phyloP scores from a whole-genome alignment of 164 flowering plant genomes.

The Dillenia suffruticosa region DNA sequence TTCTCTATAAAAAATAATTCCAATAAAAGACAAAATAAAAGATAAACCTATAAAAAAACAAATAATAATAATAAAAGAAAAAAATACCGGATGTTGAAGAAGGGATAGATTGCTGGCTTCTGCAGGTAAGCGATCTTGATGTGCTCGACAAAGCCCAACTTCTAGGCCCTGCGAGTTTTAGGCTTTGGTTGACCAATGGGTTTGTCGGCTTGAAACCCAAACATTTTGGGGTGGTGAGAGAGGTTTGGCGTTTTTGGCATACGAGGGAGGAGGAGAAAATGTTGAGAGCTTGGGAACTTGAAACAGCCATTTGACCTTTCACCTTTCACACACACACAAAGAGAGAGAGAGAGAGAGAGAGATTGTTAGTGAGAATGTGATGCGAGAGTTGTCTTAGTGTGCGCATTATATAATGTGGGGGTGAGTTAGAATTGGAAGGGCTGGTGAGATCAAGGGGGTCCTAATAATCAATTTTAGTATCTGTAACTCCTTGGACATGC shows the following conservation, averaged over 20 bases:
- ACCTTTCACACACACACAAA: too few species aligned
- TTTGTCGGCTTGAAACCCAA: not conserved
- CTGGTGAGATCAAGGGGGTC: too few species aligned
- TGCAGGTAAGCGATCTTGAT: not conserved
- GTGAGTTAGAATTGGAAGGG: too few species aligned
- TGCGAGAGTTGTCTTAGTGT: too few species aligned
- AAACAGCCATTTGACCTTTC: too few species aligned
- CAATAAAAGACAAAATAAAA: not conserved
- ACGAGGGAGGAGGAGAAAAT: too few species aligned
- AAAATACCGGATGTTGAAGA: not conserved
- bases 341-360: too few species aligned
- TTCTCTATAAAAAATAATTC: conserved; percentile 1
- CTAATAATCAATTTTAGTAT: too few species aligned
- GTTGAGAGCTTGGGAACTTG: too few species aligned
- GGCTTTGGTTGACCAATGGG: not conserved
- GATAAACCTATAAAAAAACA: not conserved
- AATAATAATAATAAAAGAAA: not conserved
- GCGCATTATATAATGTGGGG: too few species aligned
- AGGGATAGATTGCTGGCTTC: not conserved
- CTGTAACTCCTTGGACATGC: too few species aligned
- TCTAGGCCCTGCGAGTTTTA: not conserved
- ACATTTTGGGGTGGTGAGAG: not conserved
- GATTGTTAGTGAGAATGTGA: too few species aligned
- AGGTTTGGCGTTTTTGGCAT: not conserved
- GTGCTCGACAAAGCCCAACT: not conserved